Conservation (phyloP, 1,139 yeast genomes). For the Pichia sp. region DNA sequence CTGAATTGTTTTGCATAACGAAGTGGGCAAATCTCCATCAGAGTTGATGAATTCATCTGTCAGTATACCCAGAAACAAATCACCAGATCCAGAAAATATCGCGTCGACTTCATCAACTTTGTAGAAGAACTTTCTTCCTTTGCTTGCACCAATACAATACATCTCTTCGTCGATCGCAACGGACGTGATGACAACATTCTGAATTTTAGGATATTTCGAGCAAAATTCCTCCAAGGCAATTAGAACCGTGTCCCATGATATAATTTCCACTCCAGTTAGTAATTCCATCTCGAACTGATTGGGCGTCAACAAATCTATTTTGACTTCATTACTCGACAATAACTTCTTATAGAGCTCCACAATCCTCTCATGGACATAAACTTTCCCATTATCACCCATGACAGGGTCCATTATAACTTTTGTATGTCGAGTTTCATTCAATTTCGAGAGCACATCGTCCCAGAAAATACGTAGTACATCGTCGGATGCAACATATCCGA, state of each 20-base stretch:
- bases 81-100: conserved; percentile 72
- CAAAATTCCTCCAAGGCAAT: conserved; percentile 39
- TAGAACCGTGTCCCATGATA: conserved; percentile 30
- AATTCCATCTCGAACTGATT: conserved; percentile 68
- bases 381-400: conserved; percentile 66
- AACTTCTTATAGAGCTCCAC: conserved; percentile 44
- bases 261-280: conserved; percentile 40
- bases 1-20: conserved; percentile 21
- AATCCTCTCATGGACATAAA: conserved; percentile 55
- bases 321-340: conserved; percentile 25
- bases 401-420: conserved; percentile 55
- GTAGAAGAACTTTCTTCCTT: conserved; percentile 27
- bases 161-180: conserved; percentile 23
- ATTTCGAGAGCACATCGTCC: conserved; percentile 23
- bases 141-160: conserved; percentile 30
- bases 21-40: conserved; percentile 11
- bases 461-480: conserved; percentile 34
- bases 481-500: conserved; percentile 55
- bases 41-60: conserved; percentile 39
- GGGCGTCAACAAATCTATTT: conserved; percentile 58
- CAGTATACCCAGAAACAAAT: conserved; percentile 55
- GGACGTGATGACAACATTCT: conserved; percentile 45
- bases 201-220: conserved; percentile 30
- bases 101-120: conserved; percentile 52
- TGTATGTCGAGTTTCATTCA: conserved; percentile 3